Base-by-base conservation (phyloP, 2,329 filamentous ascomycete genomes). In the Penicillium sp. region DNA sequence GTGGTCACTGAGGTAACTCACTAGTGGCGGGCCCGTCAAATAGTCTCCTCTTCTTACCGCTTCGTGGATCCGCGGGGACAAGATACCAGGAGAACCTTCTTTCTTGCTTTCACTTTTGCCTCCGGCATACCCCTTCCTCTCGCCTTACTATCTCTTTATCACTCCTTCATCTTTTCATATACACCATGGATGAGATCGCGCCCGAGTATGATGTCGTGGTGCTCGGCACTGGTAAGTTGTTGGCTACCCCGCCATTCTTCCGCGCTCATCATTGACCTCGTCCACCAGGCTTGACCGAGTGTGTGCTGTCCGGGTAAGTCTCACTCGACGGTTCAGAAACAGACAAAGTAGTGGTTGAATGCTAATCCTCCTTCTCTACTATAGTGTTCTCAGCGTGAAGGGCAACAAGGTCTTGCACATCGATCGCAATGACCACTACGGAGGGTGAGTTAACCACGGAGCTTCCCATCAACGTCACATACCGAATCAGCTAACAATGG, bases 371-470 rank as follows among this genome's bases (percentile, higher is more conserved):
- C 16, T 58, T 39, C 53, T 55, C 16, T 50, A 10, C 52, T 66
- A 60, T 71, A 92, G 93, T 79, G 93, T 99, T 62, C 83, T 98
- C 76, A 96, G 92, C 82, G 94, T 98, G 73, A 97, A 98, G 85
- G 94, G 94, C 78, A 94, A 96, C 85, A 98, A 98, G 84, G 95
- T 99, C 74, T 86, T 99, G 66, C 95, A 99, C 83, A 96, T 99
- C 77, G 95, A 98, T 82, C 89, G 93, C 76, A 98, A 98, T 77
- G 92, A 96, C 78, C 93, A 98, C 83, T 98, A 97, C 75, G 95
- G 95, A 85, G 95, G 92, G 93, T 96, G 82, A 73, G 90, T 84
- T 50, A 50, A 55, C 46, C 33, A 43, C 44, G 55, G 36, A 67
- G 57, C 64, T 69, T 53, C 58, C 56, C 60, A 59, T 60, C 58